A percentile compares a stretch with the other conserved stretches of the same genome.
Evolutionary conservation across 164 flowering plant species (phyloP).

Genomic region (Berberis vulgaris): DNA sequence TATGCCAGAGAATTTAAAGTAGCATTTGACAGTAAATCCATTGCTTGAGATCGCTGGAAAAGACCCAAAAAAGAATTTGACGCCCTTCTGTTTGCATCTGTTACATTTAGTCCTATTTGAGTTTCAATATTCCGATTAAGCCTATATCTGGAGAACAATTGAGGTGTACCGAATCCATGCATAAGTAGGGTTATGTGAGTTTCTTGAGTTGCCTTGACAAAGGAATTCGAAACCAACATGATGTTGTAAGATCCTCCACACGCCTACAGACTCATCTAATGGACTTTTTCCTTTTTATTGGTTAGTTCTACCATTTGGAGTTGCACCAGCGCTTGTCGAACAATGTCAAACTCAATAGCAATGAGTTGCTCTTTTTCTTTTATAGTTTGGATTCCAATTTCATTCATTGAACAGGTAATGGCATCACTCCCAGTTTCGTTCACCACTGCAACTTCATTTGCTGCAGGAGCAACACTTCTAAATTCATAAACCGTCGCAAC

Average conservation of each 20-base stretch:
- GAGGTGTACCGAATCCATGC: constrained; percentile 11
- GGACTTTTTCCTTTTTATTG: constrained; percentile 18
- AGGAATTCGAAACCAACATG: constrained; percentile 13
- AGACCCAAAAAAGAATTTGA: constrained; percentile 5
- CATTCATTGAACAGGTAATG: constrained; percentile 10
- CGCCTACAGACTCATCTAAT: constrained; percentile 14
- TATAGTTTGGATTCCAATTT: constrained; percentile 6
- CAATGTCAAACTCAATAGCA: constrained; percentile 1
- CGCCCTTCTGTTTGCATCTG: constrained; percentile 5
- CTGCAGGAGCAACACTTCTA: background rate
- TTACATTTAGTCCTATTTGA: constrained; percentile 13
- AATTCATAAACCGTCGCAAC: no score
- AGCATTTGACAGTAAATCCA: constrained; percentile 8
- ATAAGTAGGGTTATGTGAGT: constrained; percentile 8
- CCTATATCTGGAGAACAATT: constrained; percentile 9
- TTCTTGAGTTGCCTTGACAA: constrained; percentile 9
- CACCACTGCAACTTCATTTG: constrained; percentile 10
- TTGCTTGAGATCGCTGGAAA: constrained; percentile 11
- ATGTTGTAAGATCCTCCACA: constrained; percentile 9
- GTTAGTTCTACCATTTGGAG: constrained; percentile 9
- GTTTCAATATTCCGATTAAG: constrained; percentile 6
- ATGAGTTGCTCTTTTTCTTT: constrained; percentile 10
- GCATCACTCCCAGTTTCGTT: constrained; percentile 19
- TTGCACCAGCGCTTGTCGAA: constrained; percentile 8
- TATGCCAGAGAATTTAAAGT: constrained; percentile 19